Base-by-base conservation (phyloP, 2,329 filamentous ascomycete genomes). In the Exserohilum rostratum region DNA sequence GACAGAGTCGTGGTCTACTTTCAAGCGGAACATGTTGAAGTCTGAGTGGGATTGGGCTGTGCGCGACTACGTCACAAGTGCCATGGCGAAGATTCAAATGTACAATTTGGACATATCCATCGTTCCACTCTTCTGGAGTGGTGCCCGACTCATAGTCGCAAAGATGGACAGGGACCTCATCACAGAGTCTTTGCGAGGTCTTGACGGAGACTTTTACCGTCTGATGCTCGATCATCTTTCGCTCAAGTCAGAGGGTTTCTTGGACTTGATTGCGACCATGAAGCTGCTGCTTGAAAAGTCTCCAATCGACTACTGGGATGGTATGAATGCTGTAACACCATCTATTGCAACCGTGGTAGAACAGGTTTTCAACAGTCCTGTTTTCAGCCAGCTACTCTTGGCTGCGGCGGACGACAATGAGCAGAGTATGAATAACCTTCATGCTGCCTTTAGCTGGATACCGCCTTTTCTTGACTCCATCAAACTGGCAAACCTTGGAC, bases 41-140 rank as follows among this genome's bases (percentile, higher is more conserved):
- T 82, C 86, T 31, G 90, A 95, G 61, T 98, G 96, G 70, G 90
- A 96, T 38, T 96, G 90, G 88, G 90, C 90, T 10, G 86, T 97
- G 35, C 87, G 87, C 59, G 88, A 90, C 57, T 87, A 88, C 30
- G 80, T 98, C 15, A 78, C 87, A 33, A 80, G 83, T 50, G 87
- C 87, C 6, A 86, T 96, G 55, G 78, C 83, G 45, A 80, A 83
- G 25, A 86, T 89, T 2, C 83, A 84, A 44, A 78, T 81, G 55
- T 82, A 80, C 50, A 83, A 83, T 18, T 73, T 80, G 13, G 80
- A 81, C 59, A 61, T 77, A 38, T 71, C 78, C 48, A 78, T 83
- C 45, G 83, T 96, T 3, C 82, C 88, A 61, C 82, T 84, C 27
- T 92, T 96, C 65, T 98, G 93, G 93, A 81, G 85, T 64, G 91